These are phyloP conservation scores for Fusarium sp. DNA, from an alignment of 2,329 filamentous ascomycete genomes.

Conservation along the genomic window DNA sequence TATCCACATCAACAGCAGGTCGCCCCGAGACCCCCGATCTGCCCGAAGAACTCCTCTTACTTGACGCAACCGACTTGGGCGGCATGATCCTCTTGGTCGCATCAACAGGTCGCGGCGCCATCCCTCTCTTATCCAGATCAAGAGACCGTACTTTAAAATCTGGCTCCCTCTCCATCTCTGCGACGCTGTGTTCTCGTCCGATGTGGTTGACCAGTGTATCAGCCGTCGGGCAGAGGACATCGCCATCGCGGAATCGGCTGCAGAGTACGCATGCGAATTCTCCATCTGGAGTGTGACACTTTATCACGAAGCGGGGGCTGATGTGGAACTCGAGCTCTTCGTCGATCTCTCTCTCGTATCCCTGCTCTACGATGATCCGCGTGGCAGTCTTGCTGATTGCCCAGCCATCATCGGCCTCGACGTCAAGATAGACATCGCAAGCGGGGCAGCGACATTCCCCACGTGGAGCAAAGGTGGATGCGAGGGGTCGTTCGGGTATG, in stretches of 20 bases:
- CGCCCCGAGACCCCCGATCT: not conserved
- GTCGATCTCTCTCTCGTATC: constrained; percentile 39
- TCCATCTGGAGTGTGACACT: constrained; percentile 44
- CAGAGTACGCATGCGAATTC: constrained; percentile 45
- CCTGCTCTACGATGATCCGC: constrained; percentile 22
- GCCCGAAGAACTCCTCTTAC: constrained; percentile 1
- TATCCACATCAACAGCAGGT: not conserved
- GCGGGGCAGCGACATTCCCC: constrained; percentile 39
- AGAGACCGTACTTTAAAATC: constrained; percentile 38
- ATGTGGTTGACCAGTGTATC: constrained; percentile 42
- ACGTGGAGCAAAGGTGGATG: constrained; percentile 33
- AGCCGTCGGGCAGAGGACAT: constrained; percentile 36
- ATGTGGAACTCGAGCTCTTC: constrained; percentile 44
- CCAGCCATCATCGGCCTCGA: constrained; percentile 43
- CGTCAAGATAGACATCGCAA: constrained; percentile 33
- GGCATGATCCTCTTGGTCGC: constrained; percentile 25
- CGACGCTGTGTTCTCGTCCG: constrained; percentile 31
- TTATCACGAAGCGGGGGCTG: constrained; percentile 43
- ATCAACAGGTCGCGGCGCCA: constrained; percentile 4
- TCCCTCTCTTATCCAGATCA: constrained; percentile 20
- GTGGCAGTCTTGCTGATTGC: constrained; percentile 37
- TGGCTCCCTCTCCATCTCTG: constrained; percentile 41
- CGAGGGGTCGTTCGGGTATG: constrained; percentile 24
- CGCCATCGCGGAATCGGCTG: constrained; percentile 37
- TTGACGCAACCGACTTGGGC: constrained; percentile 3